A percentile compares a stretch with the other conserved stretches of the same genome.
Evolutionary conservation across 2,329 filamentous ascomycete species (phyloP).

Genomic region (Trichoderma sp.): DNA sequence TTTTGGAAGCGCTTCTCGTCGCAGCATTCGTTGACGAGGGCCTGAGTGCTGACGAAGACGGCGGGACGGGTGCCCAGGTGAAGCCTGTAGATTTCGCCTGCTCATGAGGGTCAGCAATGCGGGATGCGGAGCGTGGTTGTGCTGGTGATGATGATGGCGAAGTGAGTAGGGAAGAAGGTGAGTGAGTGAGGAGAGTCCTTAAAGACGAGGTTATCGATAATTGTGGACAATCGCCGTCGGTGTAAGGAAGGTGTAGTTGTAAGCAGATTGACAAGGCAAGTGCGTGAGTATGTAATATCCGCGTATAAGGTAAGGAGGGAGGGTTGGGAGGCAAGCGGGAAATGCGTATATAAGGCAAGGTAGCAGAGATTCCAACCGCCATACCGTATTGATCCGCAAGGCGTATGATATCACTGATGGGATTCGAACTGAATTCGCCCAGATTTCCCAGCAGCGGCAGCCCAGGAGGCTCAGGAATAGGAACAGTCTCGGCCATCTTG

Average conservation of each 20-base stretch:
- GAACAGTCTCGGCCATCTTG: constrained; percentile 43
- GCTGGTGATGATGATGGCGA: neutral
- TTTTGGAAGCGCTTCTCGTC: constrained; percentile 70
- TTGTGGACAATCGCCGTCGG: no score
- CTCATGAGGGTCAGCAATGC: neutral
- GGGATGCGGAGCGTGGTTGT: neutral
- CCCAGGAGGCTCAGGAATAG: constrained; percentile 65
- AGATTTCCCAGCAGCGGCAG: constrained; percentile 69
- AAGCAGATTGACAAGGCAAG: no score
- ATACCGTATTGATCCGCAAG: constrained; percentile 68
- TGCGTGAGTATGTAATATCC: no score
- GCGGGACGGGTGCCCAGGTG: constrained; percentile 50
- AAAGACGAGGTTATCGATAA: no score
- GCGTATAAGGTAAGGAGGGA: neutral
- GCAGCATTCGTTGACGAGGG: constrained; percentile 64
- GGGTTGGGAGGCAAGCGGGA: neutral
- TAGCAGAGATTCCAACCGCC: constrained; percentile 27
- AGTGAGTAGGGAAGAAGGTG: neutral
- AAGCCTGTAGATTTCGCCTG: constrained; percentile 64
- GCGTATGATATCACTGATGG: constrained; percentile 56
- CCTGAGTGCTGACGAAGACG: constrained; percentile 56
- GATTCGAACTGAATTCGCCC: constrained; percentile 62
- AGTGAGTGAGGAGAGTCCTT: no score
- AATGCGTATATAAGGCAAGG: neutral
- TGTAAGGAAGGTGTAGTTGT: no score